Conservation (phyloP, 441 rosid species). For the Populus hybrid region DNA sequence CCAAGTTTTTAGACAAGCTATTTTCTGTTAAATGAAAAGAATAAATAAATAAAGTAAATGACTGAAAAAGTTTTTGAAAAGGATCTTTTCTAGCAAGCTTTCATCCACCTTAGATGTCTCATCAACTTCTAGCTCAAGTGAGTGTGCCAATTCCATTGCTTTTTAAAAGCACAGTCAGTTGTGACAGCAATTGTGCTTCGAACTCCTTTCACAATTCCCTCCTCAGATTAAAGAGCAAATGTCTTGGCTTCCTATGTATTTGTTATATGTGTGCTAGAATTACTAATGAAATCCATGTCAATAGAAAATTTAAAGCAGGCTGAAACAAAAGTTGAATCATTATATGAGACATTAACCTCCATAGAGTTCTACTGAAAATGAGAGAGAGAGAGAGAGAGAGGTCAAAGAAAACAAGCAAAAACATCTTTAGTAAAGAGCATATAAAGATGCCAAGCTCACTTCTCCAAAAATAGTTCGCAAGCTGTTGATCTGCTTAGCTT, state of each 20-base stretch:
- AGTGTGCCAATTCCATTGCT: constrained; percentile 58
- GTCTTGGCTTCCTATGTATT: constrained; percentile 93
- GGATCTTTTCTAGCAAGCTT: constrained; percentile 79
- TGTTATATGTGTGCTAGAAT: constrained; percentile 34
- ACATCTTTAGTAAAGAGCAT: constrained; percentile 3
- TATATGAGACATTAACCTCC: constrained; percentile 56
- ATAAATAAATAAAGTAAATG: no score
- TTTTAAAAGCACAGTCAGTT: constrained; percentile 68
- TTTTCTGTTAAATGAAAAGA: constrained; percentile 47
- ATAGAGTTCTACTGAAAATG: constrained; percentile 80
- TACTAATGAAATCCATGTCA: constrained; percentile 1
- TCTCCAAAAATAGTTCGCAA: constrained; percentile 98
- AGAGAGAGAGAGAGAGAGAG: constrained; percentile 20
- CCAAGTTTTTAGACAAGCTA: constrained; percentile 70
- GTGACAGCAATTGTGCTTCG: constrained; percentile 91
- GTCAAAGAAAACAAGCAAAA: not conserved
- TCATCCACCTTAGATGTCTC: constrained; percentile 64
- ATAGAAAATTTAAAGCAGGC: constrained; percentile 16
- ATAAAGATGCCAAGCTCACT: constrained; percentile 40
- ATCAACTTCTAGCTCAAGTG: constrained; percentile 65
- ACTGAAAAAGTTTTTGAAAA: not conserved
- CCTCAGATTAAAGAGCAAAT: constrained; percentile 92
- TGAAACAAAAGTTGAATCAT: not conserved
- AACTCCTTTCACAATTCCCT: constrained; percentile 95
- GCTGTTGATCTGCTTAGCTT: constrained; percentile 80